These are phyloP conservation scores for Nepenthes gracilis DNA, from an alignment of 148 eudicot species.

Conservation along the genomic window DNA sequence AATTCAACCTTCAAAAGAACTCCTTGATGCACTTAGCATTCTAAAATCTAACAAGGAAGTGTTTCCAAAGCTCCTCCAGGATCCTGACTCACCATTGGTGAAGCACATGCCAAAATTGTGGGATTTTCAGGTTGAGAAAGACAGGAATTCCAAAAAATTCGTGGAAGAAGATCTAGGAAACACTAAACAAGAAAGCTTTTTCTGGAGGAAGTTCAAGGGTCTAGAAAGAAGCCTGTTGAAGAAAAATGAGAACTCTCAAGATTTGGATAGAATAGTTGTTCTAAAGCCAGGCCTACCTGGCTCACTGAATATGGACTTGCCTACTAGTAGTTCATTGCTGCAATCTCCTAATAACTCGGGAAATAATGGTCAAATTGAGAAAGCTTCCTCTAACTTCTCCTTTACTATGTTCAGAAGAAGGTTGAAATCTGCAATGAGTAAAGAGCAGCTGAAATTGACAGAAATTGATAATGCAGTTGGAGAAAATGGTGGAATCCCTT, in stretches of 20 bases:
- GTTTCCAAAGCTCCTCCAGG: conserved; percentile 39
- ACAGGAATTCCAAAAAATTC: conserved; percentile 20
- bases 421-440: conserved; percentile 62
- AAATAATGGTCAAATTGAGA: conserved; percentile 28
- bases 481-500: conserved; percentile 46
- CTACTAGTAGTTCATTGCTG: not conserved
- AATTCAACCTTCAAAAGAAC: conserved; percentile 27
- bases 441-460: conserved; percentile 30
- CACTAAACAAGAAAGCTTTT: conserved; percentile 41
- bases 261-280: conserved; percentile 63
- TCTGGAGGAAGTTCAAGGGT: conserved; percentile 66
- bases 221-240: conserved; percentile 36
- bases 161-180: conserved; percentile 14
- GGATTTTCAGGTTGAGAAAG: conserved; percentile 27
- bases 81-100: conserved; percentile 33
- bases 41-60: conserved; percentile 44
- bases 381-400: conserved; percentile 43
- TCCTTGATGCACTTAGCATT: conserved; percentile 36
- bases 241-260: conserved; percentile 28
- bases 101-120: conserved; percentile 25
- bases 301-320: conserved; percentile 13
- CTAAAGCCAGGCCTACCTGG: conserved; percentile 57
- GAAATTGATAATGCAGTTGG: conserved; percentile 31
- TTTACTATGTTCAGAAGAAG: conserved; percentile 63
- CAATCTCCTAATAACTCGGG: not conserved